Evolutionary conservation across 2,329 filamentous ascomycete genomes (phyloP), one percentile per base, ranked within the genome.

Genomic region (Cadophora sp.): DNA sequence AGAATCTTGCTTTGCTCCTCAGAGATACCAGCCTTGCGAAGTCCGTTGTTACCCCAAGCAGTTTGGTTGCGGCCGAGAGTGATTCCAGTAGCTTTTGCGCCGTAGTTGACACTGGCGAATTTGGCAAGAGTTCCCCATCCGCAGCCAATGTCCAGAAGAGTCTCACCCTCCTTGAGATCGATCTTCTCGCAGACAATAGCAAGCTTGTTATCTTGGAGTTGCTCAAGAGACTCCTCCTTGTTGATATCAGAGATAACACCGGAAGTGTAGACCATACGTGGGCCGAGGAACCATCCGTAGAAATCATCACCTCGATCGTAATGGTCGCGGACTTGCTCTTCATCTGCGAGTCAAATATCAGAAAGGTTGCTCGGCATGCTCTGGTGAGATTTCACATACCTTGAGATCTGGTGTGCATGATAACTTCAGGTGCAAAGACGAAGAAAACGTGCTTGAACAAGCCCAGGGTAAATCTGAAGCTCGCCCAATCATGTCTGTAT

Each of bases 261-360:
- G 60, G 93, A 96, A 61, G 96, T 99, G 84, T 98, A 98, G 81
- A 98, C 93, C 96, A 98, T 99, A 78, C 95, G 94, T 67, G 95
- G 95, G 69, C 96, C 96, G 71, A 98, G 88, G 87, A 98, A 98
- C 94, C 94, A 99, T 79, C 89, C 91, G 85, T 99, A 99, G 83
- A 97, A 97, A 82, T 98, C 96, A 79, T 99, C 94, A 78, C 96
- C 96, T 72, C 94, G 91, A 85, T 98, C 96, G 81, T 99, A 99
- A 84, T 97, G 94, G 80, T 94, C 93, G 78, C 94, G 93, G 66
- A 98, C 94, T 83, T 98, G 96, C 81, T 98, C 95, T 86, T 97
- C 94, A 75, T 98, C 95, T 93, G 73, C 43, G 55, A 59, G 14
- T n/a, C 48, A 33, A n/a, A 48, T 45, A 71, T 81, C 73, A 81